These are phyloP conservation scores for Ophiostoma ips DNA, from an alignment of 2,329 filamentous ascomycete species.

Conservation along the genomic window DNA sequence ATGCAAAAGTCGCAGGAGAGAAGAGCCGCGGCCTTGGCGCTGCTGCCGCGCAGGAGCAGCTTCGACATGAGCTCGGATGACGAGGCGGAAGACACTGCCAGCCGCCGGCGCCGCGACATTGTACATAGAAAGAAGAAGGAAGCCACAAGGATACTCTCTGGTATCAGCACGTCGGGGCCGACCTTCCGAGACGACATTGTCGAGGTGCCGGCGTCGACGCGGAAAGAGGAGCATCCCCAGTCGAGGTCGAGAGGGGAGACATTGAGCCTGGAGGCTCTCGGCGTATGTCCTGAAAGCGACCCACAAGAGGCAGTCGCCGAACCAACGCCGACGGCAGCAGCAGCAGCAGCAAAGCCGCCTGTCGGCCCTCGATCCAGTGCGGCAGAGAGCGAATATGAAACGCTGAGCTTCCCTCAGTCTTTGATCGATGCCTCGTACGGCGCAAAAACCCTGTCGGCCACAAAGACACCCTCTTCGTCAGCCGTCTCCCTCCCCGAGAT, in stretches of 20 bases:
- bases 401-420: constrained; percentile 7
- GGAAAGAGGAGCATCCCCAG: constrained; percentile 15
- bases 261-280: not conserved
- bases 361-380: constrained; percentile 1
- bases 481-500: constrained; percentile 2
- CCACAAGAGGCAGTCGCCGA: not conserved
- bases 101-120: constrained; percentile 22
- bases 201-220: constrained; percentile 22
- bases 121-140: constrained; percentile 26
- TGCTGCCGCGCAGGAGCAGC: constrained; percentile 14
- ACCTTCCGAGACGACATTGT: constrained; percentile 22
- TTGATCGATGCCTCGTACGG: constrained; percentile 6
- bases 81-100: constrained; percentile 21
- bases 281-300: not conserved
- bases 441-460: not conserved
- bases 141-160: constrained; percentile 25
- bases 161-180: constrained; percentile 23
- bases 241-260: not conserved
- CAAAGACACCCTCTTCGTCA: constrained; percentile 8
- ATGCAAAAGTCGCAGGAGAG: constrained; percentile 33
- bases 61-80: constrained; percentile 15
- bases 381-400: constrained; percentile 7
- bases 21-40: constrained; percentile 13
- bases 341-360: not conserved
- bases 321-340: not conserved